Percentiles rank a stretch among this genome's conserved stretches.
phyloP scores from a whole-genome alignment of 1,284 basidiomycete species.

The Hypsizygus ulmarius region DNA sequence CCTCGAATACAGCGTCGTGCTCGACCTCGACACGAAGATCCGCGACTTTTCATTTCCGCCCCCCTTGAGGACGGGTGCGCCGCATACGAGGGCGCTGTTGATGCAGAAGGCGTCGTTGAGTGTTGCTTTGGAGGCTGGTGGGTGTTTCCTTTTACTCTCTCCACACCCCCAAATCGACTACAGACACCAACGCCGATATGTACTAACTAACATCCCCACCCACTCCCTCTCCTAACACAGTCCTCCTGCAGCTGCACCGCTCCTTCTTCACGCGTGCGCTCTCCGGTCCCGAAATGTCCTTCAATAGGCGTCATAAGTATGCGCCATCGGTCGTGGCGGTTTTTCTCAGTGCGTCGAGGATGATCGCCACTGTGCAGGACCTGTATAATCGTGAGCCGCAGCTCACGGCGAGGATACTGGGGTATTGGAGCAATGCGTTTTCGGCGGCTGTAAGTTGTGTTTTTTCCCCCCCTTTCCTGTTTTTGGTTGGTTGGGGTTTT shows the following conservation, averaged over 20 bases:
- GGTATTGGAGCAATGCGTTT: constrained; percentile 65
- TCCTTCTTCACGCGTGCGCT: constrained; percentile 64
- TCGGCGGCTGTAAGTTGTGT: constrained; percentile 56
- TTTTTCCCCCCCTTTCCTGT: constrained; percentile 4
- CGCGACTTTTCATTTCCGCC: constrained; percentile 56
- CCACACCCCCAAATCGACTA: too few species aligned
- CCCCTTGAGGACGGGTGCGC: constrained; percentile 36
- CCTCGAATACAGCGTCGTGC: constrained; percentile 49
- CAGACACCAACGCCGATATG: constrained; percentile 1
- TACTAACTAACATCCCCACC: constrained; percentile 5
- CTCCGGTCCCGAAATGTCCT: constrained; percentile 49
- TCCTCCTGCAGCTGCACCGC: constrained; percentile 64
- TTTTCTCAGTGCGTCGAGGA: constrained; percentile 53
- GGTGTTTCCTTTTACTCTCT: constrained; percentile 17
- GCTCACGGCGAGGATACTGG: constrained; percentile 56
- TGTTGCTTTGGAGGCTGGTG: constrained; percentile 57
- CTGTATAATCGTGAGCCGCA: constrained; percentile 52
- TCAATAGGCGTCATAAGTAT: constrained; percentile 52
- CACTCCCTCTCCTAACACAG: constrained; percentile 28
- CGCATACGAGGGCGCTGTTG: constrained; percentile 40
- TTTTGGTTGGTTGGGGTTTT: constrained; percentile 1
- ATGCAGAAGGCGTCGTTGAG: constrained; percentile 57
- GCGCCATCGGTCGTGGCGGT: constrained; percentile 61
- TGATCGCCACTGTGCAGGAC: constrained; percentile 53
- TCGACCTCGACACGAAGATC: constrained; percentile 56